A percentile compares a stretch with the other conserved stretches of the same genome.
phyloP scores from a whole-genome alignment of 192 early-diverging fungal genomes.

The Haplosporangium gracile region DNA sequence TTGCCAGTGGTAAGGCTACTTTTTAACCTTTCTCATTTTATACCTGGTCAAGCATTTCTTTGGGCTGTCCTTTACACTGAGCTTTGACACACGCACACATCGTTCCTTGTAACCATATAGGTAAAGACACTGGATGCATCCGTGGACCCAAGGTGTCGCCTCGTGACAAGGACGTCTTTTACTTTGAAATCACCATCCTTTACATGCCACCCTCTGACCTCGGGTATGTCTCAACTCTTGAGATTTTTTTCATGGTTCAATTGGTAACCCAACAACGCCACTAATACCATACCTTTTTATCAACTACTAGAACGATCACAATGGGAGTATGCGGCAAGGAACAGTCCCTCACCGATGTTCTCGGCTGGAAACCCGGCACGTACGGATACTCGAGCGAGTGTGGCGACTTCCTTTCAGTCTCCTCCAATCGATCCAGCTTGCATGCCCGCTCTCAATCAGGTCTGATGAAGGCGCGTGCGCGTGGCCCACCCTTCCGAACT shows the following conservation, averaged over 20 bases:
- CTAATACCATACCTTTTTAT: neutral
- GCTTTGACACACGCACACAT: neutral
- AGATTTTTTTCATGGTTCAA: neutral
- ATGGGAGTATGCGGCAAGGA: constrained; percentile 50
- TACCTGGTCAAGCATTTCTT: too few species aligned
- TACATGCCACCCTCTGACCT: constrained; percentile 37
- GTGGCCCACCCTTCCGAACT: constrained; percentile 30
- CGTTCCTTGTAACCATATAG: neutral
- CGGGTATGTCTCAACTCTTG: constrained; percentile 16
- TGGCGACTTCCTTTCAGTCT: constrained; percentile 47
- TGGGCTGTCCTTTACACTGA: neutral
- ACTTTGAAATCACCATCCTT: constrained; percentile 49
- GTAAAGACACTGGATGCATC: constrained; percentile 40
- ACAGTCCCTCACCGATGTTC: constrained; percentile 26
- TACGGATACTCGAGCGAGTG: constrained; percentile 43
- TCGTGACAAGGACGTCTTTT: constrained; percentile 53
- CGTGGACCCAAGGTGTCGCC: constrained; percentile 52
- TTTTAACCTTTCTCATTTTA: neutral
- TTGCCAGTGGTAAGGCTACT: constrained; percentile 27
- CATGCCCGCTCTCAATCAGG: constrained; percentile 48
- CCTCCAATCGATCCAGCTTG: constrained; percentile 34
- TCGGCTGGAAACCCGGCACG: constrained; percentile 46
- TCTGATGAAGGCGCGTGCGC: constrained; percentile 49
- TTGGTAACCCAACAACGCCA: neutral
- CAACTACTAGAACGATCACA: constrained; percentile 22